Evolutionary conservation across 2,329 filamentous ascomycete genomes (phyloP), one percentile per base, ranked within the genome.

Genomic region (Aspergillus sp.): DNA sequence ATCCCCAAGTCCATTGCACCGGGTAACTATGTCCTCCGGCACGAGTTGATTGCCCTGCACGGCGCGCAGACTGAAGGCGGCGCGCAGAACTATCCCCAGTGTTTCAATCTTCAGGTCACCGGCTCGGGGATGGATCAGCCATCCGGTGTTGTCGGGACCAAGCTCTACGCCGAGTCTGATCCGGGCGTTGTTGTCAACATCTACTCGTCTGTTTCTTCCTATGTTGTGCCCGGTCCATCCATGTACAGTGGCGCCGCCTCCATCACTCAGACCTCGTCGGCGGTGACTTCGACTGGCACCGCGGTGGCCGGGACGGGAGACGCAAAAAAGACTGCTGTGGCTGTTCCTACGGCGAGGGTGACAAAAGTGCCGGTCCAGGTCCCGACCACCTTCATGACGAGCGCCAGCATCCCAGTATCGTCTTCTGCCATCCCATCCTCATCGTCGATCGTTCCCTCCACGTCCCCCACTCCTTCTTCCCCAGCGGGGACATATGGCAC

Each of bases 101-200:
- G 83, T 66, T 75, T 82, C 59, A 83, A 85, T 71, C 63, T 85
- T 53, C 74, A 81, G 59, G 70, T 85, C 58, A 77, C 76, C 20
- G 80, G 81, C 44, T 79, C 76, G 16, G 75, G 76, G 19, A 73
- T 71, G 11, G 68, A 60, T 44, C 54, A 72, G 45, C 74, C 76
- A 6, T 61, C 67, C 32, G 82, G 81, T 52, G 73, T 72, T 5
- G 60, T 72, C 2, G 81, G 75, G 14, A 81, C 77, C 3, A 67
- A 70, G 43, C 72, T 84, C 9, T 85, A 85, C 75, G 80, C 70
- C 42, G 69, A 72, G 51, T 66, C 69, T 47, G 81, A 83, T 60
- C 67, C 78, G 9, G 83, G 82, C 48, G 79, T 86, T 60, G 56
- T 74, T 56, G 71, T 82, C 73, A 79, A 80, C 74, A 75, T 85